A percentile compares a stretch with the other conserved stretches of the same genome.
phyloP scores from a whole-genome alignment of 108 stramenopile genomes.

The Nitzschia sp. region DNA sequence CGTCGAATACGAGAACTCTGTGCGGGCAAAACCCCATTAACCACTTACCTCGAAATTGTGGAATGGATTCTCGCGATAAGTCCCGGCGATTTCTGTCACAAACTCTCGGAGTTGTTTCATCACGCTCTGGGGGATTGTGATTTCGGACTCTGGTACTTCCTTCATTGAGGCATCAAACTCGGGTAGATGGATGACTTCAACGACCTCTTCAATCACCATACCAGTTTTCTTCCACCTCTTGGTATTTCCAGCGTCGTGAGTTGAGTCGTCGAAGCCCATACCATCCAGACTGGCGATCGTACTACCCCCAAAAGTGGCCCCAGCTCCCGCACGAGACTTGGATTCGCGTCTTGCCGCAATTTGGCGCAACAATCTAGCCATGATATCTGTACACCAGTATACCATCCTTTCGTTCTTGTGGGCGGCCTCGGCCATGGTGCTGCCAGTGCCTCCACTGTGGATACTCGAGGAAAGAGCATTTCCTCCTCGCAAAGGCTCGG shows the following conservation, averaged over 20 bases:
- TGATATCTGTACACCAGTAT: constrained; percentile 4
- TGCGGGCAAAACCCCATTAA: too few species aligned
- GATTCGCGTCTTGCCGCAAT: constrained; percentile 5
- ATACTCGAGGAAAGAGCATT: background rate
- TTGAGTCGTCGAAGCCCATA: background rate
- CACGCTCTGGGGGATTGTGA: background rate
- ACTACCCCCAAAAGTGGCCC: background rate
- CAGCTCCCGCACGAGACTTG: background rate
- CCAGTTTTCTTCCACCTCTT: constrained; percentile 9
- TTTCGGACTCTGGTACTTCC: background rate
- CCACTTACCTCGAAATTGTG: constrained; percentile 12
- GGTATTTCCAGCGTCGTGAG: background rate
- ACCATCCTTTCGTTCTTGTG: constrained; percentile 7
- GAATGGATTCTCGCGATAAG: constrained; percentile 11
- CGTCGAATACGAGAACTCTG: too few species aligned
- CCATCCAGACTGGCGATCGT: background rate
- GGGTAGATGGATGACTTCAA: constrained; percentile 16
- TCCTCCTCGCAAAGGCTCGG: background rate
- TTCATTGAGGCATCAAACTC: background rate
- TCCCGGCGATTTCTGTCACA: constrained; percentile 11
- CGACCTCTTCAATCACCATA: constrained; percentile 14
- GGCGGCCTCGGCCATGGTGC: background rate
- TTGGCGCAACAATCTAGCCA: constrained; percentile 5
- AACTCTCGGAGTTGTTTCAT: constrained; percentile 11
- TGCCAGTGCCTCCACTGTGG: background rate